A percentile compares a stretch with the other conserved stretches of the same genome.
Conservation (phyloP, 768 basidiomycete species). For the Tricholoma bakamatsutake region DNA sequence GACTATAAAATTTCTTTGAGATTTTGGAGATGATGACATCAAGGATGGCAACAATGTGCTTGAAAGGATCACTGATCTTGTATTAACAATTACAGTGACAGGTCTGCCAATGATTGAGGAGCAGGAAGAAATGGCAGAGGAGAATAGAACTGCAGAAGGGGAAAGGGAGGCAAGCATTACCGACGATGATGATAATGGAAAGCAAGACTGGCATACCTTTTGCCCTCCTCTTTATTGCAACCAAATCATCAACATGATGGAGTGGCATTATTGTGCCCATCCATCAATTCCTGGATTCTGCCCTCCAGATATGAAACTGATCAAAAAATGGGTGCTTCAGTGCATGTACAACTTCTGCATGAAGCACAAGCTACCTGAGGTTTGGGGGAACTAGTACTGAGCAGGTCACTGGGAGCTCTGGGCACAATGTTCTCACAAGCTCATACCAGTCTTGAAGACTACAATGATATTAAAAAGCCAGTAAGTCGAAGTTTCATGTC, state of each 20-base stretch:
- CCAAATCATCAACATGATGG: not conserved
- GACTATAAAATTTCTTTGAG: too few species aligned
- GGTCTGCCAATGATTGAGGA: not conserved
- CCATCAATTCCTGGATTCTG: not conserved
- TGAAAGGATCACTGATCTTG: too few species aligned
- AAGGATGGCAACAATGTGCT: too few species aligned
- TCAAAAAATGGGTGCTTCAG: not conserved
- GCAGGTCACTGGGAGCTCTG: not conserved
- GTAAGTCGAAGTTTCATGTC: conserved; percentile 11
- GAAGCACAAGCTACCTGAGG: not conserved
- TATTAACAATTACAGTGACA: not conserved
- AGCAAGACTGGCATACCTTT: not conserved
- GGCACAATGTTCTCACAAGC: not conserved
- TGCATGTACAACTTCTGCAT: not conserved
- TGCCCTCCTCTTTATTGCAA: not conserved
- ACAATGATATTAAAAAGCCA: conserved; percentile 26
- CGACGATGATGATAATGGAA: not conserved
- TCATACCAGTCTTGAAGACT: conserved; percentile 22
- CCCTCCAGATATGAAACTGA: not conserved
- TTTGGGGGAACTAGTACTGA: not conserved
- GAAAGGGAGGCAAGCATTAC: not conserved
- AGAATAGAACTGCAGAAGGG: not conserved
- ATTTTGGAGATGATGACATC: too few species aligned
- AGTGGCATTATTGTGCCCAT: not conserved
- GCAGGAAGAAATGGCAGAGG: not conserved